Conservation (phyloP, 176 grass and related monocot species). For the Raddia guianensis region DNA sequence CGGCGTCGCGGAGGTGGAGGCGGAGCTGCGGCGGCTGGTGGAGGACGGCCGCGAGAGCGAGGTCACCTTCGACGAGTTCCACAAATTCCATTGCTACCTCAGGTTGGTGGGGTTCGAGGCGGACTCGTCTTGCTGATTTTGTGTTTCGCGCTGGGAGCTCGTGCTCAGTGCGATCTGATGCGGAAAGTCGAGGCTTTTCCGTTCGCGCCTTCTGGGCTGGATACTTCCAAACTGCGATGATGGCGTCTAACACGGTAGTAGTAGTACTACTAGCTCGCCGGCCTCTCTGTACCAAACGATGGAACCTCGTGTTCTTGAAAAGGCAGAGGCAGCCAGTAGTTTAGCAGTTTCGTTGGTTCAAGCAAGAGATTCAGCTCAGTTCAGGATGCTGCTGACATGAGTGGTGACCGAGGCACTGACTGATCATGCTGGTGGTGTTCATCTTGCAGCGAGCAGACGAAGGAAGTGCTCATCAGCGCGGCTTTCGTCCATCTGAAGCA, state of each 20-base stretch:
- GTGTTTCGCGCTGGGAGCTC: neutral
- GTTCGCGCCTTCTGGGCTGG: neutral
- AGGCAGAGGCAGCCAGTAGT: neutral
- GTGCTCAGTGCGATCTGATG: slow-evolving; percentile 26
- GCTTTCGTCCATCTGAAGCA: slow-evolving; percentile 94
- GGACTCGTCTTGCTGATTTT: neutral
- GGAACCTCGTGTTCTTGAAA: slow-evolving; percentile 2
- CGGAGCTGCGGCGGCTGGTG: slow-evolving; percentile 71
- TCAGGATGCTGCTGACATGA: neutral
- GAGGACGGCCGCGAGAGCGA: slow-evolving; percentile 62
- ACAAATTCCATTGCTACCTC: slow-evolving; percentile 82
- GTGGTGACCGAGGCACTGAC: neutral
- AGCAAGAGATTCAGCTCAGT: neutral
- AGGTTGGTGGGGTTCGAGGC: slow-evolving; percentile 45
- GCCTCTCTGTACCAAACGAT: slow-evolving; percentile 5
- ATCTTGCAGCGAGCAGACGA: slow-evolving; percentile 75
- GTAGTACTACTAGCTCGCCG: neutral
- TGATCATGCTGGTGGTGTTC: neutral
- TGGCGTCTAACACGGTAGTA: neutral
- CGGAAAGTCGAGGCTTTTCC: slow-evolving; percentile 5
- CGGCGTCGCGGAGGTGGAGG: slow-evolving; percentile 56
- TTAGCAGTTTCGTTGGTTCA: neutral
- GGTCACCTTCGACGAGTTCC: slow-evolving; percentile 82
- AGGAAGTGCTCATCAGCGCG: slow-evolving; percentile 73
- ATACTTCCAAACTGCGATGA: neutral